Evolutionary conservation across 805 yeast species (phyloP).

Genomic region (Lipomyces lipofer): DNA sequence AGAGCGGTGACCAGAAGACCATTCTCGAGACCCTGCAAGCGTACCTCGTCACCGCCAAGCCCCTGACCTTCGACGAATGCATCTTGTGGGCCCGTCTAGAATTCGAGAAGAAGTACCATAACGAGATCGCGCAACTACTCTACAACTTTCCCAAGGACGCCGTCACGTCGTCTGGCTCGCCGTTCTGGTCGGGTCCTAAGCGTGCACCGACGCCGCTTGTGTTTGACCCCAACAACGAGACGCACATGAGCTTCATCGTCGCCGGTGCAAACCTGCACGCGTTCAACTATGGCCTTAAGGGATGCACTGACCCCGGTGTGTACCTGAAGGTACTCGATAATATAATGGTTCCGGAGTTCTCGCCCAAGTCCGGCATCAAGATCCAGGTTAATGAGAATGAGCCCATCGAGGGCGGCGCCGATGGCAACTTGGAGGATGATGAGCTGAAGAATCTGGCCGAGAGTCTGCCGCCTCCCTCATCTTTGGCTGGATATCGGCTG

Average conservation of each 20-base stretch:
- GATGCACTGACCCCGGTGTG: slow-evolving; percentile 55
- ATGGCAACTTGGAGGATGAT: slow-evolving; percentile 53
- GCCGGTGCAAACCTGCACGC: slow-evolving; percentile 94
- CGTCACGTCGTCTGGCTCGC: slow-evolving; percentile 81
- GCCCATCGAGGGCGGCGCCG: slow-evolving; percentile 56
- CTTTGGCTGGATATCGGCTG: slow-evolving; percentile 84
- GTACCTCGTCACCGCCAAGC: slow-evolving; percentile 74
- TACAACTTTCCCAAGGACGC: slow-evolving; percentile 96
- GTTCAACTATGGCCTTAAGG: slow-evolving; percentile 83
- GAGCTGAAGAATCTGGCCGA: slow-evolving; percentile 69
- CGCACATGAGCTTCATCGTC: slow-evolving; percentile 79
- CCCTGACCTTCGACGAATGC: slow-evolving; percentile 89
- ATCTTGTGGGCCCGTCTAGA: slow-evolving; percentile 91
- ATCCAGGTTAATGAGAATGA: slow-evolving; percentile 93
- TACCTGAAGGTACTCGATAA: slow-evolving; percentile 57
- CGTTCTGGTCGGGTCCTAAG: slow-evolving; percentile 98
- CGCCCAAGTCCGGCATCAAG: slow-evolving; percentile 70
- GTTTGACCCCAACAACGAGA: slow-evolving; percentile 72
- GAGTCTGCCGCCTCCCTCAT: slow-evolving; percentile 82
- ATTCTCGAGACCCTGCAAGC: slow-evolving; percentile 73
- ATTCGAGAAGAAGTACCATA: slow-evolving; percentile 79
- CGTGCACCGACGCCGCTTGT: slow-evolving; percentile 87
- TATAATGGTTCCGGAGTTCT: slow-evolving; percentile 60
- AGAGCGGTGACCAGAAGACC: slow-evolving; percentile 87
- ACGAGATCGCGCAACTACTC: slow-evolving; percentile 85